Evolutionary conservation across 2,329 filamentous ascomycete species (phyloP), one percentile per base, ranked within the genome.

Genomic region (Cordyceps fumosorosea): DNA sequence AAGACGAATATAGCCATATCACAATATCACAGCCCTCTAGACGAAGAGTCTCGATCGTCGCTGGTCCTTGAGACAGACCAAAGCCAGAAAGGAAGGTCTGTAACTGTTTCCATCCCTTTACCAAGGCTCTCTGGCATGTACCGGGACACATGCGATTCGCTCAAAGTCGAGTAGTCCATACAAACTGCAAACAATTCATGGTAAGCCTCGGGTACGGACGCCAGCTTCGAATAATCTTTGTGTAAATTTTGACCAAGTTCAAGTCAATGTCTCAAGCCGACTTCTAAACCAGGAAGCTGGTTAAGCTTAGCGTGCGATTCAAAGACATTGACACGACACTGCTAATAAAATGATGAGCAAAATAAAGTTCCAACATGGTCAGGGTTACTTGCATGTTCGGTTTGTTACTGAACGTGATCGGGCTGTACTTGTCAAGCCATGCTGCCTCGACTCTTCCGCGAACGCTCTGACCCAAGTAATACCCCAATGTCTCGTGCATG

Each of bases 231-330:
- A 10, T 37, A 37, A 37, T 37, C 29, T 37, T 10, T 10, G 34
- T 37, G 34, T 10, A 12, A 29, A 29, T 29, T 37, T 37, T 37
- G 5, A 37, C 40, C 40, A 18, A 42, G 18, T n/a, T 42, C 5
- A 18, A 48, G 50, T 32, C 50, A 37, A 53, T 62, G 61, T 62
- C 61, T 62, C 50, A 53, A 53, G n/a, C 32, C 52, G 22, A 57
- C 52, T 34, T 53, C 60, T 52, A n/a, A 62, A 58, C 40, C 47
- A 53, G 60, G 60, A 57, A 62, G 60, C 60, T 58, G 54, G 40
- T 42, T 45, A 62, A 45, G 22, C 45, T 54, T 47, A 54, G 37
- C 60, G 34, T 34, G 45, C 18, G 45, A 56, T 62, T 62, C 53
- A 57, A 34, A 58, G 60, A 62, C 61, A 62, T 62, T 52, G 55